Base-by-base conservation (phyloP, 192 early-diverging fungal species). In the Rhizoclosmatium globosum region DNA sequence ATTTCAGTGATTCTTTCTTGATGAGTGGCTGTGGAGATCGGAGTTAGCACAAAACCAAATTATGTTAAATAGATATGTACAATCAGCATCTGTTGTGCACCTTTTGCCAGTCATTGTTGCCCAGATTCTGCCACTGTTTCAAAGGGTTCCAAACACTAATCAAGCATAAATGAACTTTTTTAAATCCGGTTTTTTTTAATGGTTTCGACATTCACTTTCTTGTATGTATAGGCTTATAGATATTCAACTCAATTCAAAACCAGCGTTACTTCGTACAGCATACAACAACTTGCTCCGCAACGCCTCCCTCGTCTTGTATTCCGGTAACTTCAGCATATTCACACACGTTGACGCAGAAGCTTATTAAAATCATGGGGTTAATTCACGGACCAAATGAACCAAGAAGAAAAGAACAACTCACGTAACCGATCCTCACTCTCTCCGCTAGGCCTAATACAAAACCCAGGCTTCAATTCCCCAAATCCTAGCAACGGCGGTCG, bases 401-500 rank as follows among this genome's bases (percentile, higher is more conserved):
- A 31, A 31, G 31, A 0, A 31, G 31, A 31, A 31, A 31, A 31
- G 0, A 2, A 21, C n/a, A 21, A 85, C 86, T 81, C 59, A 87
- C 83, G 97, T 73, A 99, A 81, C 47, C 96, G 84, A 3, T 88
- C 86, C 60, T 94, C 88, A 19, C 93, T 88, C 7, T 82, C 84
- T 2, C 93, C 94, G 2, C 92, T 90, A 65, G 86, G 84, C 44
- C 93, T 85, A 45, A 96, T 91, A 78, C 91, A 92, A 59, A 95
- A 86, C 56, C 87, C 84, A 0, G 95, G 95, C 41, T 88, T 82
- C 58, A 96, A 76, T 68, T 93, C 91, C 2, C 48, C 53, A 75
- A 99, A 99, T 4, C 97, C 97, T 47, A 99, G 81, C 70, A 99
- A 76, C 31, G 97, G 97, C 31, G 96, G 95, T 50, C 97, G 82